Percentiles rank a stretch among this genome's conserved stretches.
phyloP scores from a whole-genome alignment of 257 asterid genomes.

The Solanum appendiculatum region DNA sequence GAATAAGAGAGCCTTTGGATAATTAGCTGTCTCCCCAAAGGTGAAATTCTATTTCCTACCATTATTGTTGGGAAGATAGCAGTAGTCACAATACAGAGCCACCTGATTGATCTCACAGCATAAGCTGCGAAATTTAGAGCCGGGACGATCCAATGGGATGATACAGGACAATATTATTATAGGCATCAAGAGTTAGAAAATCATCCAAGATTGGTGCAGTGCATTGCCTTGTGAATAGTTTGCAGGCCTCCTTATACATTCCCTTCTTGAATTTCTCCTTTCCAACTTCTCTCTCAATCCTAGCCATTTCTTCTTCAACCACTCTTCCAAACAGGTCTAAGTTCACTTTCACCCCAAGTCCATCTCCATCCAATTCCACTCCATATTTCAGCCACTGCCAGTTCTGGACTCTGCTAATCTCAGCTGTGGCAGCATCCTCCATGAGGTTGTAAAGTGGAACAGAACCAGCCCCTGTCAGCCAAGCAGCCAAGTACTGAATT shows the following conservation, averaged over 20 bases:
- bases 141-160: slow-evolving; percentile 42
- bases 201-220: slow-evolving; percentile 57
- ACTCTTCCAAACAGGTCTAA: slow-evolving; percentile 70
- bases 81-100: neutral
- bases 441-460: slow-evolving; percentile 94
- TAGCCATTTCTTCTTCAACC: slow-evolving; percentile 84
- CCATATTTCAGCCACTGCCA: slow-evolving; percentile 93
- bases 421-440: slow-evolving; percentile 99
- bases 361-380: slow-evolving; percentile 79
- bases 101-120: neutral
- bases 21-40: neutral
- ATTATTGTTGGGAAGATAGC: neutral
- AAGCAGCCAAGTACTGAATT: slow-evolving; percentile 81
- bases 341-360: slow-evolving; percentile 63
- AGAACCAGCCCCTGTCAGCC: slow-evolving; percentile 83
- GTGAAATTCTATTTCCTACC: neutral
- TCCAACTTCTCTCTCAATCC: slow-evolving; percentile 81
- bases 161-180: slow-evolving; percentile 56
- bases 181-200: slow-evolving; percentile 80
- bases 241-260: slow-evolving; percentile 73
- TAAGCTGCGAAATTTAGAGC: slow-evolving; percentile 24
- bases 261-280: slow-evolving; percentile 64
- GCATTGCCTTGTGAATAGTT: slow-evolving; percentile 73
- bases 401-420: slow-evolving; percentile 92
- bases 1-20: neutral